Percentiles rank a stretch among this genome's conserved stretches.
Evolutionary conservation across 2,329 filamentous ascomycete genomes (phyloP).

Genomic region (Dactylonectria macrodidyma): DNA sequence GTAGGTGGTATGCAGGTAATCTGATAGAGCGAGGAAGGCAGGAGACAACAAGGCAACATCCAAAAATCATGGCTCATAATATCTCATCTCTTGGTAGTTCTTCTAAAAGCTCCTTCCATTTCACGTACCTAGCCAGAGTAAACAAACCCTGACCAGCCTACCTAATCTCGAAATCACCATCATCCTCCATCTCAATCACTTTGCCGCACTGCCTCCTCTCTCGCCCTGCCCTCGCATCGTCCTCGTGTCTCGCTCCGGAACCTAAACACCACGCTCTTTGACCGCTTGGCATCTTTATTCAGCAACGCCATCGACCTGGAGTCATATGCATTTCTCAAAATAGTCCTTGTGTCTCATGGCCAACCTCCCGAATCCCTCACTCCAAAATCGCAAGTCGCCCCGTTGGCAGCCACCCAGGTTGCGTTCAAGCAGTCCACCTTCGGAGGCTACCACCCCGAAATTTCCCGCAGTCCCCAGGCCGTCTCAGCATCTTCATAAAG

Average conservation of each 20-base stretch:
- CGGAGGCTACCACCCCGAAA: conserved; percentile 4
- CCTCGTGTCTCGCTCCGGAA: neutral
- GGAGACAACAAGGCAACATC: neutral
- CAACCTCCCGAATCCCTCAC: conserved; percentile 17
- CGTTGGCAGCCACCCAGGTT: conserved; percentile 4
- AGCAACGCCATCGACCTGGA: conserved; percentile 15
- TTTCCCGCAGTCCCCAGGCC: neutral
- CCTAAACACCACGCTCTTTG: neutral
- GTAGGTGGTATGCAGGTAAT: too few relatives aligned
- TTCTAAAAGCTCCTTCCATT: neutral
- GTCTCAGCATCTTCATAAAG: conserved; percentile 9
- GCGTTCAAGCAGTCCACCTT: conserved; percentile 1
- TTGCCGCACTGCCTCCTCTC: neutral
- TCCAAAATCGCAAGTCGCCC: conserved; percentile 16
- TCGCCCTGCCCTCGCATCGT: neutral
- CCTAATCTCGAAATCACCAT: neutral
- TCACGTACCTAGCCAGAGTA: neutral
- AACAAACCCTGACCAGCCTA: neutral
- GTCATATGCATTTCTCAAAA: conserved; percentile 1
- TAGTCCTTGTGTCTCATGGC: conserved; percentile 33
- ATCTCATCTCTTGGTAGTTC: too few relatives aligned
- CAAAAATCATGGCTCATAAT: neutral
- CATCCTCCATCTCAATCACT: neutral
- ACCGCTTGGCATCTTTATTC: conserved; percentile 15
- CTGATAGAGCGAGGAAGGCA: neutral